phyloP scores from a whole-genome alignment of 1,284 basidiomycete genomes.

The Leucoagaricus sp. region DNA sequence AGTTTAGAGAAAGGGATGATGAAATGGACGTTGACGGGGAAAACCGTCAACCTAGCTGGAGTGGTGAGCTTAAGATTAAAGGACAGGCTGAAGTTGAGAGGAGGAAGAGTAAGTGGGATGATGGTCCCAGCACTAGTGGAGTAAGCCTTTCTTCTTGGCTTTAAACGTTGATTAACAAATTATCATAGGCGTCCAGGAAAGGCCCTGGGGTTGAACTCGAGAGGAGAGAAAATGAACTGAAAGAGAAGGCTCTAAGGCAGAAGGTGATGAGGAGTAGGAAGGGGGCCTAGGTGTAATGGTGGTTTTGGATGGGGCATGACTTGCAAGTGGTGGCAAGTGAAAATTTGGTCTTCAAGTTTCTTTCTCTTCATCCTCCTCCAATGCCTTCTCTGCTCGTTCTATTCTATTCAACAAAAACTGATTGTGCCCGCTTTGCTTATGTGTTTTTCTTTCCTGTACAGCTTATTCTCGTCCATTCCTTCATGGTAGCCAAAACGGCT shows the following conservation, averaged over 20 bases:
- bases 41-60: constrained; percentile 20
- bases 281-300: constrained; percentile 6
- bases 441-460: not conserved
- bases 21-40: constrained; percentile 49
- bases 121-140: constrained; percentile 31
- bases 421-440: constrained; percentile 10
- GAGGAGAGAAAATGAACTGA: constrained; percentile 70
- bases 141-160: constrained; percentile 23
- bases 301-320: not conserved
- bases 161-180: not conserved
- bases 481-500: not conserved
- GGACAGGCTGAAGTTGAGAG: constrained; percentile 62
- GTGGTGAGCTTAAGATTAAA: constrained; percentile 66
- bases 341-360: constrained; percentile 6
- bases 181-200: constrained; percentile 21
- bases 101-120: constrained; percentile 51
- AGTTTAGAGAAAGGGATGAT: constrained; percentile 19
- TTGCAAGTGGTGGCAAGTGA: constrained; percentile 10
- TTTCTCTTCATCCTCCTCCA: not conserved
- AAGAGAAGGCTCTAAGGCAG: constrained; percentile 76
- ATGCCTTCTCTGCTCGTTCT: not conserved
- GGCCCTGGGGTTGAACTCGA: constrained; percentile 44
- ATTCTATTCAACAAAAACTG: not conserved
- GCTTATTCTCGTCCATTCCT: constrained; percentile 3
- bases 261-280: constrained; percentile 77